Conservation (phyloP, 768 basidiomycete genomes). For the Multifurca ochricompacta region DNA sequence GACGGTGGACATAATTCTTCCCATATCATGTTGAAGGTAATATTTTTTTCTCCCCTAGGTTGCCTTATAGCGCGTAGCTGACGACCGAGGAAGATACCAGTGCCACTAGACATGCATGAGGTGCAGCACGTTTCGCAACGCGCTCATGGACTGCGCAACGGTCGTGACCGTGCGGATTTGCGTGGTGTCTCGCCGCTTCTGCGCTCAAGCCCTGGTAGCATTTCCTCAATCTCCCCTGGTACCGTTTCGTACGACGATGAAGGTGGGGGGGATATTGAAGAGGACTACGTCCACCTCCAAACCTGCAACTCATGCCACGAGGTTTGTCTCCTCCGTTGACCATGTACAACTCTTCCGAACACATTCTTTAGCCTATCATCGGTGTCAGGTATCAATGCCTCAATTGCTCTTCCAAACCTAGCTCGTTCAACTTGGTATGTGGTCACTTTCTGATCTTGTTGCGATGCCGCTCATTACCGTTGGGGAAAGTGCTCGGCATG, state of each 20-base stretch:
- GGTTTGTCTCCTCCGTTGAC: neutral
- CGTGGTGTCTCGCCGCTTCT: neutral
- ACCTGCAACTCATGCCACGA: conserved; percentile 15
- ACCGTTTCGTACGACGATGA: conserved; percentile 7
- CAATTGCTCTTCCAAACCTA: conserved; percentile 72
- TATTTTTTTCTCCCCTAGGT: conserved; percentile 2
- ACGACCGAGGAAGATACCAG: conserved; percentile 59
- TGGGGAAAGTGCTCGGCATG: conserved; percentile 64
- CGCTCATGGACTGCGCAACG: conserved; percentile 12
- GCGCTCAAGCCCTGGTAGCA: conserved; percentile 19
- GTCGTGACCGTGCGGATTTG: neutral
- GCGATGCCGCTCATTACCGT: neutral
- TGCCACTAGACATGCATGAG: conserved; percentile 66
- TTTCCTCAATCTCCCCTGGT: conserved; percentile 7
- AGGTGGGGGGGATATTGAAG: neutral
- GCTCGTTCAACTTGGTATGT: conserved; percentile 66
- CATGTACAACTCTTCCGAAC: neutral
- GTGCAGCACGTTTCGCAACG: conserved; percentile 45
- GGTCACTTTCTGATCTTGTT: neutral
- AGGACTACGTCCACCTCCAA: conserved; percentile 12
- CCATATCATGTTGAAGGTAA: conserved; percentile 91
- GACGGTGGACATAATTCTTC: conserved; percentile 76
- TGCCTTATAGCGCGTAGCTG: conserved; percentile 3
- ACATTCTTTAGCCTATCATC: conserved; percentile 47
- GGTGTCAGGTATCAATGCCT: conserved; percentile 87